Conservation (phyloP, 2,329 filamentous ascomycete species). For the Neocucurbitaria cava region DNA sequence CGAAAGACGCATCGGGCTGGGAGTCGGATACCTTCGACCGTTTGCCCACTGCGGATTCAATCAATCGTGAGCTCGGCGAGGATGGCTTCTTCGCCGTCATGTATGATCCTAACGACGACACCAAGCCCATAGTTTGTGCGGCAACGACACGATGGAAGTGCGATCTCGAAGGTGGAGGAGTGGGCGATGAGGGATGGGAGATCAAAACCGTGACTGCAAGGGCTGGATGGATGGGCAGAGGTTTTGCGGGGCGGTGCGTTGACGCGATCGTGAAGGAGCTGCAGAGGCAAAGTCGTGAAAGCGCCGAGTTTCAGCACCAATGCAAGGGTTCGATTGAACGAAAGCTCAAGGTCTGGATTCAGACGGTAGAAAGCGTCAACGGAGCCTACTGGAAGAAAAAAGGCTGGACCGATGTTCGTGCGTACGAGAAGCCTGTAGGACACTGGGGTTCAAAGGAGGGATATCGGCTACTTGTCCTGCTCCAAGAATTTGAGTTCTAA, state of each 20-base stretch:
- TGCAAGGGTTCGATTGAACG: background rate
- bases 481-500: background rate
- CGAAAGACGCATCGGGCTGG: slow-evolving; percentile 6
- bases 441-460: slow-evolving; percentile 12
- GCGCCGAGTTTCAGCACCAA: background rate
- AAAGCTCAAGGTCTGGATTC: slow-evolving; percentile 10
- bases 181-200: slow-evolving; percentile 11
- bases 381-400: slow-evolving; percentile 11
- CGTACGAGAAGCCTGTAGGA: slow-evolving; percentile 6
- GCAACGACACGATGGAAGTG: slow-evolving; percentile 5
- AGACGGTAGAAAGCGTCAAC: slow-evolving; percentile 14
- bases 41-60: background rate
- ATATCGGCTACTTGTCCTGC: slow-evolving; percentile 11
- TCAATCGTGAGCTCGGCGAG: slow-evolving; percentile 1
- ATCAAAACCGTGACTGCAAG: slow-evolving; percentile 12
- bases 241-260: slow-evolving; percentile 9
- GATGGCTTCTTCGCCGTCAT: slow-evolving; percentile 8
- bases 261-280: slow-evolving; percentile 8
- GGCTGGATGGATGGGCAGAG: slow-evolving; percentile 8
- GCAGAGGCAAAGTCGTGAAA: background rate
- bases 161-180: slow-evolving; percentile 2
- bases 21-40: background rate
- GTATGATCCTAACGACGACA: background rate
- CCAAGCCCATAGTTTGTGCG: slow-evolving; percentile 10
- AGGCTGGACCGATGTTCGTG: slow-evolving; percentile 6